Conservation (phyloP, 371 early-diverging fungal species). For the Zopfochytrium polystomum region DNA sequence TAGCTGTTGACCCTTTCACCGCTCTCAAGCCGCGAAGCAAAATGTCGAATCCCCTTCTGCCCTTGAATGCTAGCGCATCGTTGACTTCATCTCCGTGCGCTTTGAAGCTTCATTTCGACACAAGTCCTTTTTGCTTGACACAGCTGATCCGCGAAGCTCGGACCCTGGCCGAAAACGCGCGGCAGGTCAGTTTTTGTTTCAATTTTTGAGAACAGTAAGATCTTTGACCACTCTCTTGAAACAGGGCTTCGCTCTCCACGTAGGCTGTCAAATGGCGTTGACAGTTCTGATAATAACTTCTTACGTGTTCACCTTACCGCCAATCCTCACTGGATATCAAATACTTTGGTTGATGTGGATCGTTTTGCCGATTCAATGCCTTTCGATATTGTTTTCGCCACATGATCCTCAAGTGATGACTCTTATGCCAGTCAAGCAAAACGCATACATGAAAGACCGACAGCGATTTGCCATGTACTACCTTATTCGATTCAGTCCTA, state of each 20-base stretch:
- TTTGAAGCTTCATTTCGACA: conserved; percentile 82
- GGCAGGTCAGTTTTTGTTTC: conserved; percentile 62
- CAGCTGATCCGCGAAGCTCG: conserved; percentile 94
- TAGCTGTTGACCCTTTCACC: conserved; percentile 49
- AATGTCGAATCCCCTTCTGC: conserved; percentile 4
- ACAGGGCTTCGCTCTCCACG: conserved; percentile 72
- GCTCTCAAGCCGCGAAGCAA: conserved; percentile 20
- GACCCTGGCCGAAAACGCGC: conserved; percentile 70
- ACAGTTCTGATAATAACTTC: conserved; percentile 64
- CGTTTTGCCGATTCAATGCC: conserved; percentile 71
- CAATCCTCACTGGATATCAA: conserved; percentile 79
- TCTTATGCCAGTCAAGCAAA: conserved; percentile 88
- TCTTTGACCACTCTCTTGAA: background rate
- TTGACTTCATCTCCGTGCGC: conserved; percentile 60
- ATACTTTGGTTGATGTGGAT: conserved; percentile 87
- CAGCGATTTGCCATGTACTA: conserved; percentile 73
- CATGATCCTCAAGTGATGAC: conserved; percentile 89
- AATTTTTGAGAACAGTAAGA: background rate
- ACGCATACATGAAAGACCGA: conserved; percentile 70
- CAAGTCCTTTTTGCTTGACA: conserved; percentile 90
- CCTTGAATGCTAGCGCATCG: conserved; percentile 62
- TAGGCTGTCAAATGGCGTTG: conserved; percentile 68
- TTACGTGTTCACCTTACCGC: conserved; percentile 74
- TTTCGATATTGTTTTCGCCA: conserved; percentile 81
- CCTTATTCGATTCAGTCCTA: conserved; percentile 62